Percentiles rank a stretch among this genome's conserved stretches.
Evolutionary conservation across 805 yeast species (phyloP).

Genomic region (Candida rishiriensis): DNA sequence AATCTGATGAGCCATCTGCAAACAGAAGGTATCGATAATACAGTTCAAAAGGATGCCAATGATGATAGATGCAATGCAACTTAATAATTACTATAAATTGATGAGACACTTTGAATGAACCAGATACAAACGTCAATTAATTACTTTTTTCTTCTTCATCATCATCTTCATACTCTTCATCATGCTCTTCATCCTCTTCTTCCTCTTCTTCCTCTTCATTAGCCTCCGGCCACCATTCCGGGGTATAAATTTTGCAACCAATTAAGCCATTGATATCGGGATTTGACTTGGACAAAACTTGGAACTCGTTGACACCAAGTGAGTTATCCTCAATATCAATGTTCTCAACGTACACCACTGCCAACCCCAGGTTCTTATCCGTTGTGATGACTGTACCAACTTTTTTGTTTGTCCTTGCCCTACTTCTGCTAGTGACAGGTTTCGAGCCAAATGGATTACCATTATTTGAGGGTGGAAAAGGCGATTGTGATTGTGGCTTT

Average conservation of each 20-base stretch:
- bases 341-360: slow-evolving; percentile 45
- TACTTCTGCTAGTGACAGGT: slow-evolving; percentile 16
- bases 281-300: slow-evolving; percentile 12
- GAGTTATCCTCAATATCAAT: slow-evolving; percentile 17
- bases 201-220: slow-evolving; percentile 15
- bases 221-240: slow-evolving; percentile 73
- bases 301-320: slow-evolving; percentile 20
- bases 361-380: slow-evolving; percentile 61
- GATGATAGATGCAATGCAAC: too few species aligned
- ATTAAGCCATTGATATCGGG: slow-evolving; percentile 25
- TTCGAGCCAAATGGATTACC: slow-evolving; percentile 17
- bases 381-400: slow-evolving; percentile 59
- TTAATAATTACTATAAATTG: too few species aligned
- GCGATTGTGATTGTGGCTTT: slow-evolving; percentile 1
- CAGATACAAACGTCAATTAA: too few species aligned
- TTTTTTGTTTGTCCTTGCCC: slow-evolving; percentile 36
- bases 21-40: too few species aligned
- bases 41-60: too few species aligned
- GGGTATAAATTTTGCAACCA: slow-evolving; percentile 49
- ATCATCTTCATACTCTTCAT: background rate
- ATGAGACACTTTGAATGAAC: too few species aligned
- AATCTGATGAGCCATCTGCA: too few species aligned
- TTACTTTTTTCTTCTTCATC: background rate
- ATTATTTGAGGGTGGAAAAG: slow-evolving; percentile 38
- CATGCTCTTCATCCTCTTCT: slow-evolving; percentile 7